Evolutionary conservation across 2,329 filamentous ascomycete genomes (phyloP), one percentile per base, ranked within the genome.

Genomic region (Microdochium bolleyi): DNA sequence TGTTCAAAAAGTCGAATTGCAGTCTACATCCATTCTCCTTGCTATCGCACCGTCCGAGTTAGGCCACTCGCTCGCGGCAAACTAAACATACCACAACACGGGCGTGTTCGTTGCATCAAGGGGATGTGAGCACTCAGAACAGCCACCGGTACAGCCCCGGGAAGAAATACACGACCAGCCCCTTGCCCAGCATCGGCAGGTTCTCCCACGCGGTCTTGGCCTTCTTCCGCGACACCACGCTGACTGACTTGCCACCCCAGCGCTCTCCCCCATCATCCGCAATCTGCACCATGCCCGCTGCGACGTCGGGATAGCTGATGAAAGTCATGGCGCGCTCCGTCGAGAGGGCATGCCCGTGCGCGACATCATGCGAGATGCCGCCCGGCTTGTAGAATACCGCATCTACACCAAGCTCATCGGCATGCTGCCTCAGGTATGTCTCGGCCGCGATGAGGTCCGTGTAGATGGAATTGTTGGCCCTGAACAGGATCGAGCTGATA

Each of bases 361-460:
- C 48, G 8, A 9, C 24, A 16, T 53, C 52, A 13, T n/a, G 21
- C 25, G 52, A 48, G 14, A 53, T 53, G 13, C 52, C 52, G 16
- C 52, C 52, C 5, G 49, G 52, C 49, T 53, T 53, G 8, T 50
- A 32, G 49, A 46, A 53, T 4, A 53, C 52, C 3, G 13, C 49
- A 25, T 53, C 52, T 19, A 53, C 24, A n/a, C n/a, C n/a, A n/a
- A n/a, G n/a, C 37, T n/a, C 30, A 14, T 38, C 34, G 2, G 21
- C 4, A 14, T 25, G 49, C 38, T 48, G 25, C 11, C 27, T 37
- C 2, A 53, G 7, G n/a, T 38, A 38, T 4, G 11, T 14, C 34
- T 38, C 34, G 14, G 34, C 34, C 7, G 11, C n/a, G 34, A 38
- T 38, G 13, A 38, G 34, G n/a, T 51, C 52, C 25, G 37, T 48